Conservation (phyloP, 768 basidiomycete genomes). For the Boletellus sp. region DNA sequence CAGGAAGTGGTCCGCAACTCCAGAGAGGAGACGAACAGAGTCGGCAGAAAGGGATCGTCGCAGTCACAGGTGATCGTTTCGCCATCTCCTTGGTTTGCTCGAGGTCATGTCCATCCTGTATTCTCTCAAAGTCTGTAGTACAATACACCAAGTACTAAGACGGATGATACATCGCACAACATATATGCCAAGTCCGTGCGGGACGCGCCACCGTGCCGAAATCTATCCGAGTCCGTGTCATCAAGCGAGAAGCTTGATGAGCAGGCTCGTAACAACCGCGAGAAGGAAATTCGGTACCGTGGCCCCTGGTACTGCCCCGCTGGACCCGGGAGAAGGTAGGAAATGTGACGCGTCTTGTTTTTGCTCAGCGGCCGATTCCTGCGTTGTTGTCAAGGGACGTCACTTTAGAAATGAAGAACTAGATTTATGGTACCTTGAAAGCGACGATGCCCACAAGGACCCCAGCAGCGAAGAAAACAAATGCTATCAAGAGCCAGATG, state of each 20-base stretch:
- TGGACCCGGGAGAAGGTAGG: constrained; percentile 57
- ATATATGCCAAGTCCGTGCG: background rate
- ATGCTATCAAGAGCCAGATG: constrained; percentile 76
- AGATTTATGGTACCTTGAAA: constrained; percentile 62
- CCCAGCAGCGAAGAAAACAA: constrained; percentile 70
- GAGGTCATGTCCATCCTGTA: constrained; percentile 1
- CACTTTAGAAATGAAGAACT: background rate
- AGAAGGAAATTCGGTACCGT: constrained; percentile 23
- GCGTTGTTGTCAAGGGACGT: background rate
- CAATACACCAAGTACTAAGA: background rate
- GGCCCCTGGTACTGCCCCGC: constrained; percentile 32
- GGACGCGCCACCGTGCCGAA: background rate
- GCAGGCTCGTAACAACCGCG: constrained; percentile 17
- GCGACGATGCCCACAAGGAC: constrained; percentile 73
- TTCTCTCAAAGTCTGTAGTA: background rate
- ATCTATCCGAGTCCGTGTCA: background rate
- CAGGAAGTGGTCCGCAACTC: constrained; percentile 24
- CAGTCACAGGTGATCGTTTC: constrained; percentile 20
- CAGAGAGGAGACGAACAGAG: constrained; percentile 19
- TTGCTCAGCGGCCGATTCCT: constrained; percentile 64
- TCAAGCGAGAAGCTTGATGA: constrained; percentile 25
- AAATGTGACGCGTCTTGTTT: constrained; percentile 49
- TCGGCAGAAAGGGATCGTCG: constrained; percentile 23
- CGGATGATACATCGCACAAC: constrained; percentile 7
- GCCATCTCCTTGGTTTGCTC: background rate